Evolutionary conservation across 2,329 filamentous ascomycete species (phyloP).

Genomic region (Exserohilum turcica): DNA sequence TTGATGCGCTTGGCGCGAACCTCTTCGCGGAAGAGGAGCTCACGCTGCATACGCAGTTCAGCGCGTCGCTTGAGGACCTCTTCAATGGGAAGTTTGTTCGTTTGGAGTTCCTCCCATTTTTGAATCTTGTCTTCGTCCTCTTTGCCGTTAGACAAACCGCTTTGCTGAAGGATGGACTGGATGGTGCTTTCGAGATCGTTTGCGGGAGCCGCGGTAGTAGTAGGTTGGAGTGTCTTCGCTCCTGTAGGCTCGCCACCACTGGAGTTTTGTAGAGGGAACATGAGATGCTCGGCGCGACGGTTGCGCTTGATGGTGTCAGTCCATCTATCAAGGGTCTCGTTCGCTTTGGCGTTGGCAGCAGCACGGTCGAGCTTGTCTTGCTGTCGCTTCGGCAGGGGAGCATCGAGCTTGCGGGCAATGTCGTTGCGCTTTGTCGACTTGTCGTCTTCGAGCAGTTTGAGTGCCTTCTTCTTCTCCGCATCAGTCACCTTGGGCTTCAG

Average conservation of each 20-base stretch:
- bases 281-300: conserved; percentile 84
- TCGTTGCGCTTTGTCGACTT: conserved; percentile 62
- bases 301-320: conserved; percentile 94
- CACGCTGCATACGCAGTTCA: conserved; percentile 78
- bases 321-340: conserved; percentile 89
- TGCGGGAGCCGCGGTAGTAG: conserved; percentile 63
- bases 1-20: conserved; percentile 90
- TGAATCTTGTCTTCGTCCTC: conserved; percentile 67
- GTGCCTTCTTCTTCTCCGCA: conserved; percentile 74
- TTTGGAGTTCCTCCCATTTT: conserved; percentile 70
- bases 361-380: conserved; percentile 82
- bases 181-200: conserved; percentile 88
- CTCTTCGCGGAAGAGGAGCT: conserved; percentile 86
- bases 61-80: conserved; percentile 74
- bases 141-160: conserved; percentile 71
- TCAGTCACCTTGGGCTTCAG: conserved; percentile 75
- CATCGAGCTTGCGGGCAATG: conserved; percentile 72
- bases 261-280: conserved; percentile 81
- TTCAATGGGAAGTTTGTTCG: conserved; percentile 72
- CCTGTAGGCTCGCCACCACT: conserved; percentile 64
- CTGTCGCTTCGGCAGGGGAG: conserved; percentile 81
- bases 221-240: conserved; percentile 68
- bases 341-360: conserved; percentile 87
- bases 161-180: conserved; percentile 86
- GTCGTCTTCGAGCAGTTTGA: conserved; percentile 74